Base-by-base conservation (phyloP, 352 stramenopile genomes). In the Pythium phragmiticola region DNA sequence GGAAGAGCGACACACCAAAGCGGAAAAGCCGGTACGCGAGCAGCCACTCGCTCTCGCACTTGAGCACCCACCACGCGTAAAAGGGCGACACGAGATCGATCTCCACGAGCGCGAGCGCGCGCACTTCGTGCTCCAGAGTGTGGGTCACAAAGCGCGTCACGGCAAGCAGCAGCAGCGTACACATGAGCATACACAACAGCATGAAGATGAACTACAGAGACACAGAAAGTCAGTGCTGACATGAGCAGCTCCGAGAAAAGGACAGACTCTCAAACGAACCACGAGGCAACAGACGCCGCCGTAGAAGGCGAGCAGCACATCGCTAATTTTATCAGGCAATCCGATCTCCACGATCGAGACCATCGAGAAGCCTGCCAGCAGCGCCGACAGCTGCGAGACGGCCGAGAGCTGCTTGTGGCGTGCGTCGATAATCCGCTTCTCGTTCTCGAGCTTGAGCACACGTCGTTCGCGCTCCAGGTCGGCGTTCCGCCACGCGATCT, bases 141-240 rank as follows among this genome's bases (percentile, higher is more conserved):
- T 92, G 78, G 30, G 83, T 88, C 21, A 92, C 82, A 60, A 80
- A 94, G 7, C 84, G 73, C 59, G 84, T 94, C 26, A 94, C 68
- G 13, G 84, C 84, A 28, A 94, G 59, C 46, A 94, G 67, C 52
- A 94, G 65, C 49, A 92, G 54, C 43, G 74, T 90, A 60, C 78
- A 92, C 36, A 72, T 88, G 56, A 94, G 70, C 46, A 80, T 87
- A 59, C 77, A 85, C 23, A 91, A 48, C 42, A 93, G 60, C 84
- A 92, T 91, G 48, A 70, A 89, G 28, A 90, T 77, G 59, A 93
- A 92, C 73, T 92, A 54, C 7, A 50, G 8, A 39, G 16, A 21
- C 33, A 37, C 33, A 49, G 8, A 26, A 48, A 19, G 23, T 43
- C 37, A 39, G 50, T 42, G 11, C 19, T 8, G 2, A 7, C 26